Base-by-base conservation (phyloP, 2,329 filamentous ascomycete genomes). In the Apiospora kogelbergensis region DNA sequence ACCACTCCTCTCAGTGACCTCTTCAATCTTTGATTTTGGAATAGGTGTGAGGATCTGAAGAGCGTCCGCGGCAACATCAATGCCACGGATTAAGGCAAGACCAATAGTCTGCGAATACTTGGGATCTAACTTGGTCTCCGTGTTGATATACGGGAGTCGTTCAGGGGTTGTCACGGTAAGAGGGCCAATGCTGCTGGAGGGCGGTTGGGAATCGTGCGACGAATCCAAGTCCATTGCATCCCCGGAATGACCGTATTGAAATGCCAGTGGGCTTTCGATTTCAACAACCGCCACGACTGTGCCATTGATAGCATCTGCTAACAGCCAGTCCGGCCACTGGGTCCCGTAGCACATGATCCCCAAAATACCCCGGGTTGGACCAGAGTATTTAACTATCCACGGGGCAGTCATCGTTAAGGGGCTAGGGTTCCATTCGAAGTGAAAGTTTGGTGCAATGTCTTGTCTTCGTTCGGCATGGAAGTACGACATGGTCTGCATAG, bases 401-500 rank as follows among this genome's bases (percentile, higher is more conserved):
- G 92, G 92, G 0, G 84, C 78, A 9, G 86, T 73, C 0, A 82
- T 80, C 1, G 87, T 87, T 10, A 95, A 79, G 0, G 91, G 86
- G 0, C 80, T 82, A 0, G 83, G 70, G 66, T 85, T 80, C 87
- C 89, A 93, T 60, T 76, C 78, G 24, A 30, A 7, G 26, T 40
- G 42, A 53, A 66, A 48, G n/a, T 73, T 72, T 26, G 69, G 69
- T 40, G 63, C 67, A 40, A 69, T 68, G 64, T 65, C 41, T 53
- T 72, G 66, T 63, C 37, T 67, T 63, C 64, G 44, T 53, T 72
- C 67, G 57, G 40, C 67, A 76, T 95, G 93, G 74, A 95, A 93
- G 74, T 95, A 95, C 0, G 92, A 90, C 85, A 94, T 90, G n/a
- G 86, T 88, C 73, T 94, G 91, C 91, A 95, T 94, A 6, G 86